phyloP scores from a whole-genome alignment of 208 protist species.

The Leishmania tropica region DNA sequence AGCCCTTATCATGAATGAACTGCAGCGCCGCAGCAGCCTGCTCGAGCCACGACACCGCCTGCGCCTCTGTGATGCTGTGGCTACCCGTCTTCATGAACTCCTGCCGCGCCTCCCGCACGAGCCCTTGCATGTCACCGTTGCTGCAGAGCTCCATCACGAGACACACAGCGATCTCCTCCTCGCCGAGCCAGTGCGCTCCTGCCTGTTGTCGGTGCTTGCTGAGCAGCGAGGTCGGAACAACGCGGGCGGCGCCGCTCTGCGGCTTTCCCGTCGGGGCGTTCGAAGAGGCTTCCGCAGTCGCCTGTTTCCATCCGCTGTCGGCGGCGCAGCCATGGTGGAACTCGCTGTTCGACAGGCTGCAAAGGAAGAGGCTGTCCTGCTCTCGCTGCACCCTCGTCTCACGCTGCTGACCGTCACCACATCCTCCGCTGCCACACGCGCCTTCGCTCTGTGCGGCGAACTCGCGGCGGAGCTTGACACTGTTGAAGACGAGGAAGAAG shows the following conservation, averaged over 20 bases:
- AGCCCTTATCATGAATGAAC: conserved; percentile 86
- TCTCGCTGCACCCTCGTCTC: background rate
- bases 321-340: conserved; percentile 3
- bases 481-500: conserved; percentile 88
- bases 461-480: conserved; percentile 47
- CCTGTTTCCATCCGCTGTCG: background rate
- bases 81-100: conserved; percentile 72
- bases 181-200: conserved; percentile 24
- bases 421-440: background rate
- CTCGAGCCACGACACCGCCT: conserved; percentile 76
- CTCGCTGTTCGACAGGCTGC: conserved; percentile 35
- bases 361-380: conserved; percentile 19
- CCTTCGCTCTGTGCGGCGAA: conserved; percentile 36
- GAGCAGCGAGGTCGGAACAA: conserved; percentile 17
- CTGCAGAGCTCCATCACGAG: conserved; percentile 89
- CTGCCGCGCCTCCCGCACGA: conserved; percentile 61
- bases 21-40: conserved; percentile 75
- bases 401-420: background rate
- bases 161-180: conserved; percentile 73
- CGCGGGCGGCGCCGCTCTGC: background rate
- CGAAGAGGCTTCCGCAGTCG: background rate
- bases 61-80: conserved; percentile 64
- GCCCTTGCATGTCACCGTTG: conserved; percentile 70
- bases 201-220: conserved; percentile 5
- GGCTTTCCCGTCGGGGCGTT: background rate